phyloP scores from a whole-genome alignment of 192 early-diverging fungal genomes.

The Helicostylum pulchrum region DNA sequence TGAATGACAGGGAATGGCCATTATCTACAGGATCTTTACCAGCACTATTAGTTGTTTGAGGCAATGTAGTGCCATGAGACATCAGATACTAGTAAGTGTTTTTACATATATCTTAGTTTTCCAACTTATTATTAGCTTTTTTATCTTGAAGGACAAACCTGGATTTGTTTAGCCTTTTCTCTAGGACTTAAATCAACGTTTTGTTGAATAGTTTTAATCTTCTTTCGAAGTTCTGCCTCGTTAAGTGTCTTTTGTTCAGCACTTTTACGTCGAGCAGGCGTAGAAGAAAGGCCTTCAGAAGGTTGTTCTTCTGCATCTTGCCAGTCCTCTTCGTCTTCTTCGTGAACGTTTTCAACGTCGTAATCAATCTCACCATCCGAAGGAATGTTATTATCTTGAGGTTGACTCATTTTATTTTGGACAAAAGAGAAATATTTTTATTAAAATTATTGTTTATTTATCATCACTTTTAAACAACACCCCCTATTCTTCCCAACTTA shows the following conservation, averaged over 20 bases:
- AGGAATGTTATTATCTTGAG: neutral
- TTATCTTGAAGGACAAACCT: conserved; percentile 44
- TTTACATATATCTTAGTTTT: neutral
- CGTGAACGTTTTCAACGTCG: conserved; percentile 11
- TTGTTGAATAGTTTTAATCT: conserved; percentile 64
- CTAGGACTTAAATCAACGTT: conserved; percentile 43
- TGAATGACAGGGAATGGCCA: neutral
- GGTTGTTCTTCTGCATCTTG: conserved; percentile 13
- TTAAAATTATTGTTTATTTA: too few relatives aligned
- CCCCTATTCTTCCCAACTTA: too few relatives aligned
- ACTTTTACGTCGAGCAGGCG: neutral
- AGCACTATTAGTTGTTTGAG: neutral
- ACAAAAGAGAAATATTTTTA: neutral
- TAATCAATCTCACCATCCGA: conserved; percentile 12
- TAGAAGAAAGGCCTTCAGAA: neutral
- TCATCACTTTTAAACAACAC: too few relatives aligned
- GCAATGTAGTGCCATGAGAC: conserved; percentile 11
- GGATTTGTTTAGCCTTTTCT: conserved; percentile 72
- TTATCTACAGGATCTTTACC: conserved; percentile 46
- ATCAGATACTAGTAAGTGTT: conserved; percentile 7
- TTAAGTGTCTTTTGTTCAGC: conserved; percentile 8
- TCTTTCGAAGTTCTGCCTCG: conserved; percentile 49
- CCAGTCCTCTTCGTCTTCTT: conserved; percentile 17
- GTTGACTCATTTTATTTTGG: conserved; percentile 8
- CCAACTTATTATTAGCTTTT: neutral